Conservation (phyloP, 2,329 filamentous ascomycete species). For the Cladosporium halotolerans region DNA sequence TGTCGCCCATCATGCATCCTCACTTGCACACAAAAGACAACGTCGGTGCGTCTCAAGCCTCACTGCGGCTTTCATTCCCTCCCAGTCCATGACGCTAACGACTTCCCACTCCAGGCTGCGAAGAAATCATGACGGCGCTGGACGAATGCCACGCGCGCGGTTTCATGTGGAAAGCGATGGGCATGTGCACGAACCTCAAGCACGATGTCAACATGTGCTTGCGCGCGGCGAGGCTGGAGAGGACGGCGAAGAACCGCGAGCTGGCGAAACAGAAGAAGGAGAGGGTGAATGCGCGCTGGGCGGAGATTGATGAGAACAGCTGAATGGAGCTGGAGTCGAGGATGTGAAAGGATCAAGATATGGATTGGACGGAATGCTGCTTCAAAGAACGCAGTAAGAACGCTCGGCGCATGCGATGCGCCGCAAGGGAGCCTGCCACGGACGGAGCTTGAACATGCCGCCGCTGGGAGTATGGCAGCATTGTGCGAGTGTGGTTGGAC, state of each 20-base stretch:
- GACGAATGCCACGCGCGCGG: slow-evolving; percentile 92
- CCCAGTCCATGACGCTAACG: not conserved
- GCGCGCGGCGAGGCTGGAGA: slow-evolving; percentile 69
- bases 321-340: slow-evolving; percentile 31
- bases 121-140: slow-evolving; percentile 86
- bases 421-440: too few relatives aligned
- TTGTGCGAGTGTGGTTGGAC: too few relatives aligned
- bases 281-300: slow-evolving; percentile 70
- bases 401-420: too few relatives aligned
- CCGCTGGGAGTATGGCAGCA: too few relatives aligned
- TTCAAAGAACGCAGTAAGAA: too few relatives aligned
- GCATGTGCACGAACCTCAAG: slow-evolving; percentile 86
- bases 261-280: slow-evolving; percentile 62
- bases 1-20: slow-evolving; percentile 69
- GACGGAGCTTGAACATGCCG: too few relatives aligned
- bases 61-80: not conserved
- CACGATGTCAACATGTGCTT: slow-evolving; percentile 78
- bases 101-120: slow-evolving; percentile 61
- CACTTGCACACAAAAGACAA: slow-evolving; percentile 93
- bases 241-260: slow-evolving; percentile 70
- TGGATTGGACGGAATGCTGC: too few relatives aligned
- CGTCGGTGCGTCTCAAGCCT: slow-evolving; percentile 53
- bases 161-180: slow-evolving; percentile 85
- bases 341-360: not conserved
- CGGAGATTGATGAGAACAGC: slow-evolving; percentile 67